These are phyloP conservation scores for Scleroderma bovista DNA, from an alignment of 768 basidiomycete genomes.

Conservation along the genomic window DNA sequence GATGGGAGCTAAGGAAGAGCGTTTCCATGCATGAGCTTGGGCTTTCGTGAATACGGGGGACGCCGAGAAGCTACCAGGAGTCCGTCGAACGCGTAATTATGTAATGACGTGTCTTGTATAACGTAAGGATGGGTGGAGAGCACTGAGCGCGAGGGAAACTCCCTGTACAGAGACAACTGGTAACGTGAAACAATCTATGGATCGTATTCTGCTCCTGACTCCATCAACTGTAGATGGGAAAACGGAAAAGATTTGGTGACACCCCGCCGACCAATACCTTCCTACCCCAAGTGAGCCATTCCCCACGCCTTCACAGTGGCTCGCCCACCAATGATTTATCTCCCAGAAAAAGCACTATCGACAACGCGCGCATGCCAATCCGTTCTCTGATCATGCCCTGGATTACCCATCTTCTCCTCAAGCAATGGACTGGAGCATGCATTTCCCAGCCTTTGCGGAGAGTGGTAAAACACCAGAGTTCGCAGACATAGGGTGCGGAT, in stretches of 20 bases:
- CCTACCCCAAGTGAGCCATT: slow-evolving; percentile 46
- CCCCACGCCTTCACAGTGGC: background rate
- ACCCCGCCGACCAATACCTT: slow-evolving; percentile 6
- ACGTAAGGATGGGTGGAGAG: no score
- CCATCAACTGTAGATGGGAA: slow-evolving; percentile 16
- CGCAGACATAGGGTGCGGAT: slow-evolving; percentile 97
- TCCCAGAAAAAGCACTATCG: slow-evolving; percentile 76
- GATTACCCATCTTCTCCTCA: slow-evolving; percentile 79
- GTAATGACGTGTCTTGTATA: no score
- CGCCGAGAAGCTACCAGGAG: slow-evolving; percentile 11
- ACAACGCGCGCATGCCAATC: slow-evolving; percentile 81
- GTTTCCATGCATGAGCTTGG: slow-evolving; percentile 16
- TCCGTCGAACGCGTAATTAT: no score
- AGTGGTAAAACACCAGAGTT: slow-evolving; percentile 76
- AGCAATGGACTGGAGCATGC: slow-evolving; percentile 72
- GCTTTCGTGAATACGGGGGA: slow-evolving; percentile 35
- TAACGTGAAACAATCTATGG: no score
- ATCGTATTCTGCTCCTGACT: background rate
- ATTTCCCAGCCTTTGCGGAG: slow-evolving; percentile 69
- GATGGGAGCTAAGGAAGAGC: slow-evolving; percentile 19
- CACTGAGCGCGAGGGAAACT: no score
- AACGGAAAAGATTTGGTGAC: slow-evolving; percentile 20
- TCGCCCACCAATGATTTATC: background rate
- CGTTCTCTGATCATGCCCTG: slow-evolving; percentile 83
- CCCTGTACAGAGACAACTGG: no score